Conservation (phyloP, 371 early-diverging fungal genomes). For the Lichtheimia hyalospora region DNA sequence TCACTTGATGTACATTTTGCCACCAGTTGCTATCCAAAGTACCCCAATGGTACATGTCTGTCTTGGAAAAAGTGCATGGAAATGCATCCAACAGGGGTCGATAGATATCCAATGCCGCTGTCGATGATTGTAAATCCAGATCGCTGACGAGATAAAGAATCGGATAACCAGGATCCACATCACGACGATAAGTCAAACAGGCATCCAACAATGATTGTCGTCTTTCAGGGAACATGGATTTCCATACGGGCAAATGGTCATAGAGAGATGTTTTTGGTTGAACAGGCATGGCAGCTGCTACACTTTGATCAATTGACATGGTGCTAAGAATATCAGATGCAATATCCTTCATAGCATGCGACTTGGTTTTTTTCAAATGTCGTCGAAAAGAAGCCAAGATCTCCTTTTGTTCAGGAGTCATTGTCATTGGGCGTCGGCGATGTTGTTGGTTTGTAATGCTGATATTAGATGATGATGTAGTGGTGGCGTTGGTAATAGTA, state of each 20-base stretch:
- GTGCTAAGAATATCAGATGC: constrained; percentile 24
- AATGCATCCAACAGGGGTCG: constrained; percentile 9
- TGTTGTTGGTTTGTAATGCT: no score
- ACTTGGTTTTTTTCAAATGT: neutral
- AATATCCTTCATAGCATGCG: constrained; percentile 23
- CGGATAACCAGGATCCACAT: constrained; percentile 2
- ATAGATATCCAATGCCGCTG: constrained; percentile 13
- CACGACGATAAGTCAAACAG: neutral
- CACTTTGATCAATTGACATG: constrained; percentile 31
- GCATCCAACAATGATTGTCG: constrained; percentile 1
- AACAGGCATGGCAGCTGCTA: constrained; percentile 26
- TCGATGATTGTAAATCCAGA: constrained; percentile 16
- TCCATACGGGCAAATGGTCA: no score
- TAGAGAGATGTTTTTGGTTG: constrained; percentile 3
- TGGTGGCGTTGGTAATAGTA: no score
- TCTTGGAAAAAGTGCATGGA: constrained; percentile 31
- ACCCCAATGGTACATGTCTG: constrained; percentile 11
- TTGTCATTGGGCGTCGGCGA: no score
- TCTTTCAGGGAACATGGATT: no score
- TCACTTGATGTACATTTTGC: neutral
- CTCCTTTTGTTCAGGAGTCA: neutral
- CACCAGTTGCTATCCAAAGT: neutral
- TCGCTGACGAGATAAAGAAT: neutral
- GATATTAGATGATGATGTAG: neutral
- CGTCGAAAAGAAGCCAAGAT: neutral